Evolutionary conservation across 1,139 yeast genomes (phyloP), one percentile per base, ranked within the genome.

Genomic region (Geotrichum restrictum): DNA sequence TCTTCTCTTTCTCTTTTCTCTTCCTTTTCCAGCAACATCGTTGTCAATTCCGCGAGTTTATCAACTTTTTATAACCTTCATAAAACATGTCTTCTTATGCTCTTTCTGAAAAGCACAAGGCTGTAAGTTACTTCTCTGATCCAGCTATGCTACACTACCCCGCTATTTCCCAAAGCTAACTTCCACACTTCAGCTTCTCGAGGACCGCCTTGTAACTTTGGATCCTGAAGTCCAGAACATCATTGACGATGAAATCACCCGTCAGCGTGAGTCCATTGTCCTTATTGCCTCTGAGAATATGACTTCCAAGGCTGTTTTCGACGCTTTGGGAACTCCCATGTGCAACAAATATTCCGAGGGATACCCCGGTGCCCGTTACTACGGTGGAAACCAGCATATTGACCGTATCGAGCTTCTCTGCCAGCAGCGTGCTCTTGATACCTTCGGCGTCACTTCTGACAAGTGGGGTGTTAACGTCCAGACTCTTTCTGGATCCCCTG

Each of bases 271-370:
- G 68, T 88, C 96, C 50, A 83, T 91, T 62, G 89, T 95, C 44
- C 79, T 91, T 70, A 91, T 91, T 69, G 96, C 98, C 38, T 85
- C 95, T 33, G 98, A 91, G 72, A 91, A 91, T 73, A 88, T 89
- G 75, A 91, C 98, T 53, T 88, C 97, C 48, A 85, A 83, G 69
- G 89, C 97, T 21, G 98, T 91, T 29, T 86, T 91, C 83, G 96
- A 91, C 66, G 79, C 91, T 49, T 79, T 91, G 65, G 97, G 98
- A 55, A 85, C 96, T 18, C 96, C 88, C 72, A 88, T 91, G 96
- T 94, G 88, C 73, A 91, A 91, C 80, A 91, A 91, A 77, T 91
- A 91, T 74, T 88, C 96, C n/a, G 98, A 91, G 74, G 97, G 97
- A 56, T 91, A 91, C 73, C 98, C 98, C 48, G 96, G 96, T 59